Evolutionary conservation across 2,329 filamentous ascomycete species (phyloP), one percentile per base, ranked within the genome.

Genomic region (Xylaria sp.): DNA sequence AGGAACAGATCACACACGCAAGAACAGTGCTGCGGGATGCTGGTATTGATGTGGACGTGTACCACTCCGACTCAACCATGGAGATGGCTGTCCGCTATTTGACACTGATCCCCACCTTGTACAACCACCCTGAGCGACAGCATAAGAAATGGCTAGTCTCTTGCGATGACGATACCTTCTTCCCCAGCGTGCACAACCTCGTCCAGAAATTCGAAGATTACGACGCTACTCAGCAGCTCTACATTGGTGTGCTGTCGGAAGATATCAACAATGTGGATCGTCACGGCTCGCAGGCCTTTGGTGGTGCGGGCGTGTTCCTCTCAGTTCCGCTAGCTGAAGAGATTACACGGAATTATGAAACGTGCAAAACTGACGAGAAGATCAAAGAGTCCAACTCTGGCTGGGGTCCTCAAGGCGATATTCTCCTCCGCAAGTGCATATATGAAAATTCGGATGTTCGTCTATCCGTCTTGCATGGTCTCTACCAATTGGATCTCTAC

Each of bases 121-220:
- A 86, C 78, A 83, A 83, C 60, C 85, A 88, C 71, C 80, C 80
- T 2, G 83, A 84, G 2, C 80, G 84, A 56, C 76, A 74, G 28
- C 76, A 76, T 36, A 87, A 84, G 77, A 88, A 86, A 72, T 90
- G 88, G 88, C 82, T 88, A 1, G 87, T 88, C 15, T 83, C 87
- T 15, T 89, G 88, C 75, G 88, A 90, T 71, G 88, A 90, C 72
- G 88, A 90, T 70, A 90, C 88, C 3, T 90, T 89, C 75, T 90
- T 90, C 80, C 84, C 86, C 5, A 88, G 84, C 66, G 87, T 89
- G 77, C 80, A 88, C 62, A 83, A 79, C 11, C 79, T 90, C 13
- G 80, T 85, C 3, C 80, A 86, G 44, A 84, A 82, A 57, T 81
- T 90, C 49, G 79, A 78, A n/a, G 77, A 81, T 4, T 87, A 85